Percentiles rank a stretch among this genome's conserved stretches.
phyloP scores from a whole-genome alignment of 2,329 filamentous ascomycete species.

The Paecilomyces fulvus region DNA sequence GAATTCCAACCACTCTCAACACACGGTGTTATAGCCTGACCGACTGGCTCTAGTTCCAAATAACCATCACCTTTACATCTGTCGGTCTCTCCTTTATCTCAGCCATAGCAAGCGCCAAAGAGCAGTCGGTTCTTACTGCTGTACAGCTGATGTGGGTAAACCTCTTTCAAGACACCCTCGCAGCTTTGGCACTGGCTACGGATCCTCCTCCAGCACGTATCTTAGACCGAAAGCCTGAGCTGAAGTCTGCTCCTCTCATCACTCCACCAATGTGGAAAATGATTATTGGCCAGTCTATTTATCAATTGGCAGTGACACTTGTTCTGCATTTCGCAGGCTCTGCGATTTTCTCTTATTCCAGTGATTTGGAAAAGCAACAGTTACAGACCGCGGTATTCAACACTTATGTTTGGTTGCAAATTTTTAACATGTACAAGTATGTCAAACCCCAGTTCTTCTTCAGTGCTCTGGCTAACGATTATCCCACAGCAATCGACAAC shows the following conservation, averaged over 20 bases:
- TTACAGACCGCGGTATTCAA: slow-evolving; percentile 35
- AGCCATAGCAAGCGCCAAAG: slow-evolving; percentile 48
- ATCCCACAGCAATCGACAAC: slow-evolving; percentile 31
- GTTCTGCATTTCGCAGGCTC: slow-evolving; percentile 41
- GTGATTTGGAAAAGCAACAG: slow-evolving; percentile 10
- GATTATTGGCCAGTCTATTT: slow-evolving; percentile 38
- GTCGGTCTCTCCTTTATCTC: slow-evolving; percentile 58
- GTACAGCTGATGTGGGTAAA: slow-evolving; percentile 63
- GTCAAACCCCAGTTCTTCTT: too few species aligned
- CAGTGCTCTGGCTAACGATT: too few species aligned
- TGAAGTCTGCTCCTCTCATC: slow-evolving; percentile 39
- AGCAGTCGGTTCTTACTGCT: slow-evolving; percentile 54
- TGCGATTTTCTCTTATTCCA: slow-evolving; percentile 24
- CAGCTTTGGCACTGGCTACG: slow-evolving; percentile 56
- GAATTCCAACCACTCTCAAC: slow-evolving; percentile 49
- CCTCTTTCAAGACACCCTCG: slow-evolving; percentile 62
- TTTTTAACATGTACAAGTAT: too few species aligned
- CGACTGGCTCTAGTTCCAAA: too few species aligned
- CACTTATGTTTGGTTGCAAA: slow-evolving; percentile 39
- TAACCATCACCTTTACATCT: too few species aligned
- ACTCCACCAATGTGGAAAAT: slow-evolving; percentile 41
- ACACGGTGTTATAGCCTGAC: too few species aligned
- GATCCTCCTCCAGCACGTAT: slow-evolving; percentile 52
- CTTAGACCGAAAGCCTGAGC: slow-evolving; percentile 45
- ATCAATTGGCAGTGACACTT: slow-evolving; percentile 33